phyloP scores from a whole-genome alignment of 805 yeast genomes.

The Suhomyces sp. region DNA sequence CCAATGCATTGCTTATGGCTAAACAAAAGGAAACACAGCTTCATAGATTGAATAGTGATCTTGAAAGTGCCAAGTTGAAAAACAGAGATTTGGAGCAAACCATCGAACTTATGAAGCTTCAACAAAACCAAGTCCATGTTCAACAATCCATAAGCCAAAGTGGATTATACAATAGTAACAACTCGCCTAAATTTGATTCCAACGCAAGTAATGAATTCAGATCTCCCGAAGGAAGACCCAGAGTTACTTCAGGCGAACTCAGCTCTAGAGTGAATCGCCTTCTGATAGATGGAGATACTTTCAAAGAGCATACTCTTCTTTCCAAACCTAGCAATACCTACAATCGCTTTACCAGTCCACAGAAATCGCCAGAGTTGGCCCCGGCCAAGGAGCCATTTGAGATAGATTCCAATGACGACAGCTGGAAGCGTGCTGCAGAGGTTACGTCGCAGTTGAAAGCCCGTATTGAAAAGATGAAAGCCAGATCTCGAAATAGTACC shows the following conservation, averaged over 20 bases:
- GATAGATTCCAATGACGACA: slow-evolving; percentile 52
- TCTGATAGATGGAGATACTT: slow-evolving; percentile 22
- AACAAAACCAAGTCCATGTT: slow-evolving; percentile 29
- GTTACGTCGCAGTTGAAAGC: slow-evolving; percentile 84
- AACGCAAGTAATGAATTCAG: slow-evolving; percentile 2
- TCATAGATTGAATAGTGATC: slow-evolving; percentile 56
- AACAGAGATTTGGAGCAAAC: slow-evolving; percentile 52
- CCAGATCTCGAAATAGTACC: slow-evolving; percentile 36
- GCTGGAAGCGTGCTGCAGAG: slow-evolving; percentile 88
- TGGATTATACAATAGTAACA: slow-evolving; percentile 3
- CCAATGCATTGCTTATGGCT: slow-evolving; percentile 46
- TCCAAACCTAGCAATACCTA: slow-evolving; percentile 18
- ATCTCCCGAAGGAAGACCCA: slow-evolving; percentile 11
- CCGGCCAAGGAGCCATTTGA: slow-evolving; percentile 24
- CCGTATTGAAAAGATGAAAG: slow-evolving; percentile 86
- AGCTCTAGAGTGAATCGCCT: slow-evolving; percentile 40
- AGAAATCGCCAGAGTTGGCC: slow-evolving; percentile 14
- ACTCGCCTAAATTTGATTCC: slow-evolving; percentile 6
- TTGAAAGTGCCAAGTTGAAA: slow-evolving; percentile 54
- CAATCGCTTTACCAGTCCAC: slow-evolving; percentile 19
- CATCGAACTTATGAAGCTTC: slow-evolving; percentile 25
- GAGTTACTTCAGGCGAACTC: slow-evolving; percentile 34
- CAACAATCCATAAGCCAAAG: neutral
- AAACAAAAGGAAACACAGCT: slow-evolving; percentile 72
- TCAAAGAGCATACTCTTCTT: slow-evolving; percentile 3